Conservation (phyloP, 2,329 filamentous ascomycete genomes). For the Scedosporium minutisporum region DNA sequence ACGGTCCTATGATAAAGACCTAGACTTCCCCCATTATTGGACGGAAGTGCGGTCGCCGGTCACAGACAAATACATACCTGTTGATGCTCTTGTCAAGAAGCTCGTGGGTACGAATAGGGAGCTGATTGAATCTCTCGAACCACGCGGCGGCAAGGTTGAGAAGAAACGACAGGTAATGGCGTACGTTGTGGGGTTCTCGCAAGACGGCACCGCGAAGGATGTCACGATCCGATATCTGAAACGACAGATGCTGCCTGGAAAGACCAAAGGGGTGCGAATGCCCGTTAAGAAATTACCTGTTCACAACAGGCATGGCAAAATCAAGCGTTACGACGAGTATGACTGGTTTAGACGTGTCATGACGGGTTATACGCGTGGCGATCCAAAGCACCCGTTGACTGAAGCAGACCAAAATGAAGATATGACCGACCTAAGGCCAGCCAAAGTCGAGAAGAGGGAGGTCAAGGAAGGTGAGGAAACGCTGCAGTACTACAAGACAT, state of each 20-base stretch:
- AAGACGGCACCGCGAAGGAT: slow-evolving; percentile 85
- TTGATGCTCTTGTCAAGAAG: slow-evolving; percentile 65
- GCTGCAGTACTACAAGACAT: slow-evolving; percentile 79
- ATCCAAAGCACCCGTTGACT: slow-evolving; percentile 44
- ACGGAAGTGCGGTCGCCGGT: slow-evolving; percentile 77
- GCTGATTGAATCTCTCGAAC: slow-evolving; percentile 65
- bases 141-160: slow-evolving; percentile 73
- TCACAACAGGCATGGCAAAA: slow-evolving; percentile 66
- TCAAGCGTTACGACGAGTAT: slow-evolving; percentile 65
- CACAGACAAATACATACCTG: slow-evolving; percentile 67
- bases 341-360: slow-evolving; percentile 86
- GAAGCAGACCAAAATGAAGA: slow-evolving; percentile 74
- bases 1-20: slow-evolving; percentile 56
- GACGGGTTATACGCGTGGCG: slow-evolving; percentile 54
- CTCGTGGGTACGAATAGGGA: slow-evolving; percentile 64
- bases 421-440: slow-evolving; percentile 62
- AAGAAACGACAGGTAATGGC: slow-evolving; percentile 82
- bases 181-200: slow-evolving; percentile 75
- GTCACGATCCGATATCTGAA: slow-evolving; percentile 87
- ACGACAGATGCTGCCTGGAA: slow-evolving; percentile 71
- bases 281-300: slow-evolving; percentile 71
- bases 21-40: slow-evolving; percentile 87
- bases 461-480: slow-evolving; percentile 70
- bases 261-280: slow-evolving; percentile 78
- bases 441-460: slow-evolving; percentile 62